These are phyloP conservation scores for Pestalotiopsis sp. DNA, from an alignment of 2,329 filamentous ascomycete genomes.

Conservation along the genomic window DNA sequence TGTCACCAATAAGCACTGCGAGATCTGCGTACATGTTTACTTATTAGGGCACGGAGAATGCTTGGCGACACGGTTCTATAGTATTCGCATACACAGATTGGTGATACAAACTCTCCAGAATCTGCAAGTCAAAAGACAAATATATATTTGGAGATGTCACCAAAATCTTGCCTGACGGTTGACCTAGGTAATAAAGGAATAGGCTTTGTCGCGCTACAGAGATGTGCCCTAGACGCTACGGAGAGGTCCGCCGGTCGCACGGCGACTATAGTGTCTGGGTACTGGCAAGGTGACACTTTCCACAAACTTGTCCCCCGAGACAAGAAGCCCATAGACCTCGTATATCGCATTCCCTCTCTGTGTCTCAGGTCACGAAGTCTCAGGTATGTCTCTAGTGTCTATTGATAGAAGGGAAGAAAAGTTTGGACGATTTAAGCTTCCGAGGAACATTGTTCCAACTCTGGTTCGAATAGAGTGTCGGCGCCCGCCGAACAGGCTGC, in stretches of 20 bases:
- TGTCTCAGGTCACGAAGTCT: background rate
- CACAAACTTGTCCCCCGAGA: no score
- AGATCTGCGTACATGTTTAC: background rate
- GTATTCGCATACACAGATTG: background rate
- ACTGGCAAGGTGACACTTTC: no score
- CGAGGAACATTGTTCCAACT: background rate
- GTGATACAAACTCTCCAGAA: no score
- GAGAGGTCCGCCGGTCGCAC: background rate
- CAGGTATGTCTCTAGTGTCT: background rate
- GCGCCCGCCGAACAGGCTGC: background rate
- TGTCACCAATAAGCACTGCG: background rate
- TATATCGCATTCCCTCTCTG: no score
- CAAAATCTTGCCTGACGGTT: no score
- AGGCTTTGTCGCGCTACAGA: background rate
- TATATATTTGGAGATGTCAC: no score
- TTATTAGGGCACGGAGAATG: background rate
- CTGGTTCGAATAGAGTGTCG: background rate
- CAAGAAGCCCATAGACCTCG: no score
- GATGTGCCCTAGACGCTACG: background rate
- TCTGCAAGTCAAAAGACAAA: no score
- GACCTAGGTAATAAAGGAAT: no score
- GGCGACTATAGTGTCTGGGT: no score
- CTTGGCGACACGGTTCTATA: background rate
- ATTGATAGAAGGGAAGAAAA: background rate
- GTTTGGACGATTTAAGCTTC: background rate